phyloP scores from a whole-genome alignment of 1,284 basidiomycete genomes.

The Fomitiporia mediterranea region DNA sequence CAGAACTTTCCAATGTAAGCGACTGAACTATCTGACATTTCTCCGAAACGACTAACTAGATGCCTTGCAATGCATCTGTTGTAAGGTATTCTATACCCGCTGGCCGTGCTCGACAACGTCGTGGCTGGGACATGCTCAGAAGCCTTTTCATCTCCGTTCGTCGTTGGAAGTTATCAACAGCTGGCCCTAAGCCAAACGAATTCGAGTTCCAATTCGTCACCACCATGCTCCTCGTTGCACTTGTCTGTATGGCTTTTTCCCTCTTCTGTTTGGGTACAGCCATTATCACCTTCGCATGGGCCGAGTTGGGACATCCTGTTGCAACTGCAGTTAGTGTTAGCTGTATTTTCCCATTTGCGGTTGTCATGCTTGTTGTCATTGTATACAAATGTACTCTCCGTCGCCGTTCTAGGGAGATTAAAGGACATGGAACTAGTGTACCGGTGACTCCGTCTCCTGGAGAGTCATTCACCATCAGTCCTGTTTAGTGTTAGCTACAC shows the following conservation, averaged over 20 bases:
- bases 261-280: neutral
- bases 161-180: neutral
- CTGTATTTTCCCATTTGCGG: neutral
- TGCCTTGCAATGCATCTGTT: too few species aligned
- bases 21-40: too few species aligned
- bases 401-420: neutral
- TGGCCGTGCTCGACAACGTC: too few species aligned
- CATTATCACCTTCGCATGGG: neutral
- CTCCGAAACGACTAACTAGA: too few species aligned
- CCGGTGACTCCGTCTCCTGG: too few species aligned
- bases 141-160: neutral
- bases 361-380: neutral
- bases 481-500: neutral
- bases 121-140: too few species aligned
- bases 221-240: neutral
- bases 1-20: too few species aligned
- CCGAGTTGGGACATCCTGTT: neutral
- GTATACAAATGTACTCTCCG: neutral
- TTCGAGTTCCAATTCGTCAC: neutral
- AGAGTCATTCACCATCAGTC: too few species aligned
- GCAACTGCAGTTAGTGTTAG: neutral
- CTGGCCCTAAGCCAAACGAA: too few species aligned
- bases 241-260: conserved; percentile 15
- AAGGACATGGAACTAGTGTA: too few species aligned
- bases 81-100: too few species aligned